phyloP scores from a whole-genome alignment of 106 monocot genomes.

The Xerophyta viscosa region DNA sequence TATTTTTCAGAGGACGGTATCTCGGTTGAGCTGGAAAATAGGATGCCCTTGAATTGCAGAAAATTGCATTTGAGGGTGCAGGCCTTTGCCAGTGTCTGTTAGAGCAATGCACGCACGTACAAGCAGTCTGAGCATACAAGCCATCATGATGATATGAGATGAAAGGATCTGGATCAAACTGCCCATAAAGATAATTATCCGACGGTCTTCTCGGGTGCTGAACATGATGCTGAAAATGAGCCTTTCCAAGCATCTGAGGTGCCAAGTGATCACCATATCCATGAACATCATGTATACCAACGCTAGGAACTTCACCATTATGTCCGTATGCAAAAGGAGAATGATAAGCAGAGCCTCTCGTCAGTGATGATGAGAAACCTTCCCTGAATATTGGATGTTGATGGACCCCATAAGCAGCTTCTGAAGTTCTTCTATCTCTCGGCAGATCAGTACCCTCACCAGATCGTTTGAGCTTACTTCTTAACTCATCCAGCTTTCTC shows the following conservation, averaged over 20 bases:
- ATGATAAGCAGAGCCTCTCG: conserved; percentile 13
- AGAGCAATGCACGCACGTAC: conserved; percentile 55
- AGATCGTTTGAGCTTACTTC: conserved; percentile 67
- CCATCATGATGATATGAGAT: conserved; percentile 55
- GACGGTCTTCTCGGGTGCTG: conserved; percentile 28
- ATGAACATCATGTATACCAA: conserved; percentile 31
- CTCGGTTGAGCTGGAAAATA: conserved; percentile 27
- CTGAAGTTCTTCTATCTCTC: conserved; percentile 9
- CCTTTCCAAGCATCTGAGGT: conserved; percentile 13
- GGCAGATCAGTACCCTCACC: conserved; percentile 40
- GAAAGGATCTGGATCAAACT: conserved; percentile 43
- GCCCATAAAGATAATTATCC: conserved; percentile 28
- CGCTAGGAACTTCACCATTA: conserved; percentile 18
- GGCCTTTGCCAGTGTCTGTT: conserved; percentile 35
- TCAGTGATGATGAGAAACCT: conserved; percentile 19
- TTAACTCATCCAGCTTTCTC: conserved; percentile 84
- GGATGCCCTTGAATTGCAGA: conserved; percentile 25
- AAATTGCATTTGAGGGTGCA: conserved; percentile 16
- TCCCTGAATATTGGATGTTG: conserved; percentile 27
- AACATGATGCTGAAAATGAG: conserved; percentile 20
- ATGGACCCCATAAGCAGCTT: not conserved
- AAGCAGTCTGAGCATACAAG: conserved; percentile 58
- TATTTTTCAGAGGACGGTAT: conserved; percentile 24
- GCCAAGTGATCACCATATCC: conserved; percentile 36
- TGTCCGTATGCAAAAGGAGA: conserved; percentile 24